phyloP scores from a whole-genome alignment of 73 alveolate species.

The Halteria grandinella region DNA sequence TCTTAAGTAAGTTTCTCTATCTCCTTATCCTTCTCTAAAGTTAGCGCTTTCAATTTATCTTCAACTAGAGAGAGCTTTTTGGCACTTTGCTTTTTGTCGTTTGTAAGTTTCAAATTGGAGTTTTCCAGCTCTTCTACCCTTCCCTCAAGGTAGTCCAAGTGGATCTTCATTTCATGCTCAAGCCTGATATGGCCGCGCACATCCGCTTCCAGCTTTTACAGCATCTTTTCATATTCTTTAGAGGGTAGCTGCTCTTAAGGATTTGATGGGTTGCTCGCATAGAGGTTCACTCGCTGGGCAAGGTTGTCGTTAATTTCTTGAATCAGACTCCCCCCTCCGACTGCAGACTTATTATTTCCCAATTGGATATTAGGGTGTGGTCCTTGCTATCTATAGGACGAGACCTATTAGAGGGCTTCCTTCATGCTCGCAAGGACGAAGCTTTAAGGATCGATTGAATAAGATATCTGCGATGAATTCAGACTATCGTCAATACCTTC shows the following conservation, averaged over 20 bases:
- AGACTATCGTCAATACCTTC: too few relatives aligned
- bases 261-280: too few relatives aligned
- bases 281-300: too few relatives aligned
- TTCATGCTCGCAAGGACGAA: constrained; percentile 49
- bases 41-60: constrained; percentile 18
- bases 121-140: constrained; percentile 45
- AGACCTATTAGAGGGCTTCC: too few relatives aligned
- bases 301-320: too few relatives aligned
- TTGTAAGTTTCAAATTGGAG: not conserved
- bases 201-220: constrained; percentile 53
- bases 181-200: constrained; percentile 58
- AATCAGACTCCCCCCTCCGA: too few relatives aligned
- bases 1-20: constrained; percentile 6
- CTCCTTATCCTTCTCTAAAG: constrained; percentile 11
- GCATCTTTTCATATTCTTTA: constrained; percentile 59
- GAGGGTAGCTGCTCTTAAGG: too few relatives aligned
- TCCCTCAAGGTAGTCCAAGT: constrained; percentile 39
- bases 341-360: too few relatives aligned
- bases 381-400: too few relatives aligned
- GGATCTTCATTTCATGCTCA: constrained; percentile 55
- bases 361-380: too few relatives aligned
- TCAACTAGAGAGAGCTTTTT: constrained; percentile 12
- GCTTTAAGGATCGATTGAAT: constrained; percentile 8
- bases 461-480: too few relatives aligned
- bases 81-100: constrained; percentile 11